Percentiles rank a stretch among this genome's conserved stretches.
phyloP scores from a whole-genome alignment of 768 basidiomycete species.

The Lactarius quietus region DNA sequence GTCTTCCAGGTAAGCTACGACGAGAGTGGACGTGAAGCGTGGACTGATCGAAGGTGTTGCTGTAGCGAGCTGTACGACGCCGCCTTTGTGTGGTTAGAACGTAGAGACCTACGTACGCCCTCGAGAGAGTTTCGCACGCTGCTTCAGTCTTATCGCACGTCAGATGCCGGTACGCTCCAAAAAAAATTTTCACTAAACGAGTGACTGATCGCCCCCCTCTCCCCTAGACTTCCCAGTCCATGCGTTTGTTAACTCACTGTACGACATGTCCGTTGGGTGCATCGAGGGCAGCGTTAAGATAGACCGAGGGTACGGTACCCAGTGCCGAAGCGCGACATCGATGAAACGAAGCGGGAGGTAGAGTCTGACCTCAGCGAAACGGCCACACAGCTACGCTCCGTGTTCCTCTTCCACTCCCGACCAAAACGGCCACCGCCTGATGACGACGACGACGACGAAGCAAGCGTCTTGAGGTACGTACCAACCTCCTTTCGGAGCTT shows the following conservation, averaged over 20 bases:
- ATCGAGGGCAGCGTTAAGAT: constrained; percentile 18
- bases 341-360: constrained; percentile 16
- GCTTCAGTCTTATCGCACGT: constrained; percentile 17
- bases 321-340: constrained; percentile 21
- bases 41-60: background rate
- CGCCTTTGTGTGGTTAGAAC: constrained; percentile 22
- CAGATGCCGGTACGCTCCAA: constrained; percentile 14
- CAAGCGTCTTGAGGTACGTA: constrained; percentile 21
- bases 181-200: background rate
- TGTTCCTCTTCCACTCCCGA: constrained; percentile 21
- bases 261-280: constrained; percentile 16
- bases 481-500: background rate
- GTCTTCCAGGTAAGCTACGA: constrained; percentile 15
- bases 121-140: constrained; percentile 16
- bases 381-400: constrained; percentile 17
- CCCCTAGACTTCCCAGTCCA: constrained; percentile 23
- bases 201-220: background rate
- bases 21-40: background rate
- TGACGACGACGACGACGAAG: constrained; percentile 24
- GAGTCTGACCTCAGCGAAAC: constrained; percentile 17
- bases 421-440: constrained; percentile 25
- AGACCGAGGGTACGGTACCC: constrained; percentile 23
- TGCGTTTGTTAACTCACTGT: constrained; percentile 19
- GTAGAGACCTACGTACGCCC: constrained; percentile 13
- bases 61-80: constrained; percentile 18